These are phyloP conservation scores for Posidonia oceanica DNA, from an alignment of 116 monocot genomes.

Conservation along the genomic window DNA sequence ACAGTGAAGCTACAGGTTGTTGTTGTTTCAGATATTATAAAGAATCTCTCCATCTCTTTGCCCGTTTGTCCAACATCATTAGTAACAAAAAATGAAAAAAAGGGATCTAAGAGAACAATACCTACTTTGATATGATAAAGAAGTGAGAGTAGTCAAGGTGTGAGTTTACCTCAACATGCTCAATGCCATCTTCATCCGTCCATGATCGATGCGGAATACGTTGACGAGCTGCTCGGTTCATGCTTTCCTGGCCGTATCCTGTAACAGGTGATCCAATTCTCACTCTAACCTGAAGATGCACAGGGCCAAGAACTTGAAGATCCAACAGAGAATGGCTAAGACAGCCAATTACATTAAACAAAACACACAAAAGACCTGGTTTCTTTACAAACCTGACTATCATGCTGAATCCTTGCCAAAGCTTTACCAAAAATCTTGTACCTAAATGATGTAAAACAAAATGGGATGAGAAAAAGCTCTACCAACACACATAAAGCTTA, in stretches of 20 bases:
- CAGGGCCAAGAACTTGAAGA: not conserved
- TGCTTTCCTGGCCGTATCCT: slow-evolving; percentile 94
- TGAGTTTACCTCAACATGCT: slow-evolving; percentile 79
- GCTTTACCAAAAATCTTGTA: slow-evolving; percentile 99
- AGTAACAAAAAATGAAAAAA: too few relatives aligned
- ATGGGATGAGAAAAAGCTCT: not conserved
- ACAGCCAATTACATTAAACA: not conserved
- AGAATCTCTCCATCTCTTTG: too few relatives aligned
- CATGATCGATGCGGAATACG: slow-evolving; percentile 70
- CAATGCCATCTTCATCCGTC: slow-evolving; percentile 94
- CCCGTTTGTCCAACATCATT: too few relatives aligned
- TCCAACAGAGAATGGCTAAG: not conserved
- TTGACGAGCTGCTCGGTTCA: slow-evolving; percentile 95
- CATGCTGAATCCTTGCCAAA: slow-evolving; percentile 80
- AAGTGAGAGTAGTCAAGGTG: not conserved
- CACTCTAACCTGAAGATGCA: slow-evolving; percentile 62
- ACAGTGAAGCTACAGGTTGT: too few relatives aligned
- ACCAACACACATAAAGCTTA: not conserved
- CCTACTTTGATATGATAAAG: not conserved
- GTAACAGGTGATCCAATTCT: slow-evolving; percentile 94
- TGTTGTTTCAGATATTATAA: too few relatives aligned
- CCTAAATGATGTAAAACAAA: slow-evolving; percentile 28
- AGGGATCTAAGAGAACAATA: too few relatives aligned
- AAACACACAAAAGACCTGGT: not conserved
- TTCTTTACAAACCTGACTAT: slow-evolving; percentile 62